These are phyloP conservation scores for Fusarium oligoseptatum DNA, from an alignment of 2,329 filamentous ascomycete genomes.

Conservation along the genomic window DNA sequence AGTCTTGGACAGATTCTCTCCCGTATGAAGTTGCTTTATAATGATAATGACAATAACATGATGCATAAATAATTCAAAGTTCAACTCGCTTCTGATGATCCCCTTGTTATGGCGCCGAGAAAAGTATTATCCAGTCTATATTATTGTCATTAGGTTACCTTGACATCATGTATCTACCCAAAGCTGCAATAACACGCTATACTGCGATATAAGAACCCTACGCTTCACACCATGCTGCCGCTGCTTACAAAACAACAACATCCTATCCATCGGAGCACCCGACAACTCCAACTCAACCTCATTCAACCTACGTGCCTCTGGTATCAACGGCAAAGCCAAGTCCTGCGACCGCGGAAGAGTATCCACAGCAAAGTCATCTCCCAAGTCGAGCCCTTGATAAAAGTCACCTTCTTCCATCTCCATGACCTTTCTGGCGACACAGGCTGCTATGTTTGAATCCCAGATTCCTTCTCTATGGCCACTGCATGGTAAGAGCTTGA, in stretches of 20 bases:
- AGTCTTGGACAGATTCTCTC: neutral
- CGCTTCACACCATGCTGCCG: constrained; percentile 6
- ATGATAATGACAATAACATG: neutral
- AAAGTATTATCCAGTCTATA: neutral
- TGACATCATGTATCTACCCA: constrained; percentile 23
- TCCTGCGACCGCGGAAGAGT: constrained; percentile 17
- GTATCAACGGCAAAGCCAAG: constrained; percentile 27
- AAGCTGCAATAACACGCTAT: constrained; percentile 10
- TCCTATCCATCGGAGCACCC: constrained; percentile 39
- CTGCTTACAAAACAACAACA: constrained; percentile 34
- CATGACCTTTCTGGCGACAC: constrained; percentile 54
- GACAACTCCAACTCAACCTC: constrained; percentile 37
- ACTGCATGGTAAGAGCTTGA: constrained; percentile 47
- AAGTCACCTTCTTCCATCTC: constrained; percentile 53
- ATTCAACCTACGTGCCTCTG: constrained; percentile 26
- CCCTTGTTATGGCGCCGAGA: neutral
- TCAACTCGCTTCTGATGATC: neutral
- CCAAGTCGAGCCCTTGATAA: constrained; percentile 23
- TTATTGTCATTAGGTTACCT: neutral
- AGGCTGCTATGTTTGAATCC: constrained; percentile 51
- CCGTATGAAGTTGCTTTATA: accelerated
- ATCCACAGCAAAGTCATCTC: constrained; percentile 26
- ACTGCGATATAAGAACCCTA: constrained; percentile 36
- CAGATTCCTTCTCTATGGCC: constrained; percentile 58
- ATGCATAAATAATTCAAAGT: neutral